Evolutionary conservation across 208 protist species (phyloP), one percentile per base, ranked within the genome.

Genomic region (Tritrichomonas musculus): DNA sequence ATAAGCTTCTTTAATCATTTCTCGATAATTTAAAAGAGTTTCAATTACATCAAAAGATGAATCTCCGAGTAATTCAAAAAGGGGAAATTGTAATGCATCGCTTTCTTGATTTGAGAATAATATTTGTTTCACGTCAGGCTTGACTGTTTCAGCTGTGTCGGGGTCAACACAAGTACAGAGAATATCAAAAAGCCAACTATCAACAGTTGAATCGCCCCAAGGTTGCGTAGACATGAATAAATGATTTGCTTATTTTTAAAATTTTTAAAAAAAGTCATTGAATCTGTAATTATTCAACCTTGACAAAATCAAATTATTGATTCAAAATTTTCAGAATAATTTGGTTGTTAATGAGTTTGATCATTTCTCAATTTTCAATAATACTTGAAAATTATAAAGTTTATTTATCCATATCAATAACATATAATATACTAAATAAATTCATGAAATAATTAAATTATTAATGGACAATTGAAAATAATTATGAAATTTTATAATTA

Each of bases 51-150:
- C 77, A n/a, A 88, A 88, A 33, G 77, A 88, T 8, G 33, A 2
- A 60, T 88, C 77, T 39, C 77, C 77, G 27, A 88, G 47, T 53
- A 88, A 57, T 17, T 88, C 77, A 57, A 88, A 60, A 27, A 88
- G 39, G 11, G 77, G 77, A 49, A 88, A 88, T 57, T 88, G 77
- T 17, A 88, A 33, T 14, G 44, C 13, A 60, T 88, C 77, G 30
- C 57, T 88, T 39, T 44, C 47, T 50, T 88, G 77, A n/a, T 88
- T 39, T 5, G 77, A 88, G 22, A 88, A 50, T 57, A 88, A 57
- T 8, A 88, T 33, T 88, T 47, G 44, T 50, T 88, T 88, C 4
- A 17, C 25, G 11, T 57, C n/a, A 8, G 8, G 3, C 20, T 44
- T 88, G 39, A 44, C 25, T 88, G n/a, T 47, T 13, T 60, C 27